These are phyloP conservation scores for Naganishia cerealis DNA, from an alignment of 1,284 basidiomycete genomes.

Conservation along the genomic window DNA sequence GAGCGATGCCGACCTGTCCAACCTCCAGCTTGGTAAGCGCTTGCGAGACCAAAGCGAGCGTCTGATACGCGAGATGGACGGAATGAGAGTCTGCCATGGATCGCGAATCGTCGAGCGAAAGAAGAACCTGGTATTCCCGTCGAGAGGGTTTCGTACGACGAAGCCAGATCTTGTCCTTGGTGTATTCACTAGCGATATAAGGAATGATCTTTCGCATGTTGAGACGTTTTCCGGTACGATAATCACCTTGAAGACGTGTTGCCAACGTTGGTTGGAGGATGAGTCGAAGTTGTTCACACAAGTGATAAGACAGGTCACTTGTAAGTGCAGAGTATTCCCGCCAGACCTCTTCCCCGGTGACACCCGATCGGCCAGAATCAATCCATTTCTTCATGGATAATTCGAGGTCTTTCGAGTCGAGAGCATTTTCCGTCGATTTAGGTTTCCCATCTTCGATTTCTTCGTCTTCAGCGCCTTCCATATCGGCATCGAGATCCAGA, in stretches of 20 bases:
- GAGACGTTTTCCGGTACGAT: constrained; percentile 93
- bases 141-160: constrained; percentile 88
- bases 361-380: constrained; percentile 59
- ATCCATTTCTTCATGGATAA: constrained; percentile 66
- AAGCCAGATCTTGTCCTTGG: constrained; percentile 99
- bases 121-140: constrained; percentile 92
- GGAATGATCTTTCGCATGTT: constrained; percentile 99
- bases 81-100: constrained; percentile 95
- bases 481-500: constrained; percentile 45
- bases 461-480: constrained; percentile 40
- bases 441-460: constrained; percentile 42
- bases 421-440: constrained; percentile 35
- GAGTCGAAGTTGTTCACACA: constrained; percentile 94
- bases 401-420: constrained; percentile 59
- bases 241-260: constrained; percentile 93
- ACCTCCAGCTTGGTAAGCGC: constrained; percentile 90
- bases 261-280: constrained; percentile 94
- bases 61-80: constrained; percentile 90
- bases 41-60: constrained; percentile 85
- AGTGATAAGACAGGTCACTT: constrained; percentile 81
- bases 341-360: constrained; percentile 76
- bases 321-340: constrained; percentile 85
- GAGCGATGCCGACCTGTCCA: constrained; percentile 87
- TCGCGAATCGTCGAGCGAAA: constrained; percentile 92
- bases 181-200: constrained; percentile 98